phyloP scores from a whole-genome alignment of 768 basidiomycete genomes.

The Trichaptum fuscoviolaceum region DNA sequence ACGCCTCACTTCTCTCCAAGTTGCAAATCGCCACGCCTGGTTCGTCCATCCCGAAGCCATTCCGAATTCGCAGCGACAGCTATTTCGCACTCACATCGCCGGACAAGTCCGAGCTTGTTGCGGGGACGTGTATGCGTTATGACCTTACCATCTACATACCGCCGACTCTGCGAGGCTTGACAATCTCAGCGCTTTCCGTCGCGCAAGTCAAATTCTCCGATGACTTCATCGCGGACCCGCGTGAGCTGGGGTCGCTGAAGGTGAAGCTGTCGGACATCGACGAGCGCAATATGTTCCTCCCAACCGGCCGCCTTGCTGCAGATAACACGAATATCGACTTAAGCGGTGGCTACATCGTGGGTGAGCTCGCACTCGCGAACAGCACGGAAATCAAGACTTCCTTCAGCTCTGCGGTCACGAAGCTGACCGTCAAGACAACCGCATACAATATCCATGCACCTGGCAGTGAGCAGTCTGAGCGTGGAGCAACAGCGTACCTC shows the following conservation, averaged over 20 bases:
- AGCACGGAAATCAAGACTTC: conserved; percentile 40
- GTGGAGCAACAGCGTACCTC: conserved; percentile 33
- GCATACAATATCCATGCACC: conserved; percentile 21
- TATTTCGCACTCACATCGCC: conserved; percentile 33
- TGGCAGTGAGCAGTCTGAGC: conserved; percentile 18
- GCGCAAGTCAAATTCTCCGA: conserved; percentile 48
- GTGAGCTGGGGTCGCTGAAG: conserved; percentile 35
- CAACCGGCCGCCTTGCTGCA: conserved; percentile 36
- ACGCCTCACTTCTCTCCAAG: neutral
- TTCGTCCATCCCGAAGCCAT: conserved; percentile 16
- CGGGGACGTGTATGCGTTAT: conserved; percentile 42
- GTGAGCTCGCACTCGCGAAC: conserved; percentile 43
- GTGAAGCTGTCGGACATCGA: conserved; percentile 37
- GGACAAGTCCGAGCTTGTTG: conserved; percentile 25
- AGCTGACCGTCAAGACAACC: conserved; percentile 42
- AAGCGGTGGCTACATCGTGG: conserved; percentile 55
- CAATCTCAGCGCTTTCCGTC: conserved; percentile 36
- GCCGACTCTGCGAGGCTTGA: conserved; percentile 41
- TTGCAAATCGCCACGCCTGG: neutral
- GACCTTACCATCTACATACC: conserved; percentile 51
- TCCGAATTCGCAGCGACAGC: conserved; percentile 39
- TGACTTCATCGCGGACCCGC: conserved; percentile 28
- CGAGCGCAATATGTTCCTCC: conserved; percentile 42
- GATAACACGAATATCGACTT: conserved; percentile 39
- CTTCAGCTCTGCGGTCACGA: conserved; percentile 43